phyloP scores from a whole-genome alignment of 2,329 filamentous ascomycete species.

The Didymella glomerata region DNA sequence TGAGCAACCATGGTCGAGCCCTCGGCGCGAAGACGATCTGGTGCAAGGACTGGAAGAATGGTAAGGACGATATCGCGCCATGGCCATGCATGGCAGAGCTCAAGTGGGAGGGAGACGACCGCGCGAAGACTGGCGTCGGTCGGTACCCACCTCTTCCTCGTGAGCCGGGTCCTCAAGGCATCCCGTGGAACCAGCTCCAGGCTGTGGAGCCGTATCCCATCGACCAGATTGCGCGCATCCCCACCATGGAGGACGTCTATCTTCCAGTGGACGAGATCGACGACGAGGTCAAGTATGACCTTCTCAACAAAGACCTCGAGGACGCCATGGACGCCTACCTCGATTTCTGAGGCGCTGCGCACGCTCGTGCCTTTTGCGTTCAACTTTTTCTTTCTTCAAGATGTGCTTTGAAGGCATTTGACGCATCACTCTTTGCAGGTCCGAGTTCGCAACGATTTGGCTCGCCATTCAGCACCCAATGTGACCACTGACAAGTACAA shows the following conservation, averaged over 20 bases:
- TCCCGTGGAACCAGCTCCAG: slow-evolving; percentile 54
- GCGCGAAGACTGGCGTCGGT: slow-evolving; percentile 54
- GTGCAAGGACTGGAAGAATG: slow-evolving; percentile 45
- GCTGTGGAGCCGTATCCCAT: slow-evolving; percentile 50
- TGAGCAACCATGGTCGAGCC: slow-evolving; percentile 42
- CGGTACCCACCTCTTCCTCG: slow-evolving; percentile 56
- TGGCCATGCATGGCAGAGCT: slow-evolving; percentile 55
- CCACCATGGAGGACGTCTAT: slow-evolving; percentile 50
- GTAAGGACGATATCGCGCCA: slow-evolving; percentile 49
- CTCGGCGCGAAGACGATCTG: slow-evolving; percentile 53
- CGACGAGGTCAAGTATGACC: slow-evolving; percentile 34
- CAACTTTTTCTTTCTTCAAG: not conserved
- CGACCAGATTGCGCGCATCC: slow-evolving; percentile 50
- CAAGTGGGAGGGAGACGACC: slow-evolving; percentile 59
- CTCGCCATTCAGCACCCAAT: slow-evolving; percentile 19
- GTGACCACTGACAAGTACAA: slow-evolving; percentile 15
- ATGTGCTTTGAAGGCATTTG: slow-evolving; percentile 5
- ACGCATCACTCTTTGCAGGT: slow-evolving; percentile 3
- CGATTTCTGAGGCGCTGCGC: slow-evolving; percentile 21
- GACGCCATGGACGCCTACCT: slow-evolving; percentile 40
- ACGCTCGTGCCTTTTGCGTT: not conserved
- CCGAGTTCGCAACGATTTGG: slow-evolving; percentile 27
- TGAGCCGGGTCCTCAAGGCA: slow-evolving; percentile 50
- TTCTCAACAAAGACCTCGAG: slow-evolving; percentile 40
- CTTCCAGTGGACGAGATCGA: slow-evolving; percentile 51